These are phyloP conservation scores for Pharnaceum exiguum DNA, from an alignment of 148 eudicot genomes.

Conservation along the genomic window DNA sequence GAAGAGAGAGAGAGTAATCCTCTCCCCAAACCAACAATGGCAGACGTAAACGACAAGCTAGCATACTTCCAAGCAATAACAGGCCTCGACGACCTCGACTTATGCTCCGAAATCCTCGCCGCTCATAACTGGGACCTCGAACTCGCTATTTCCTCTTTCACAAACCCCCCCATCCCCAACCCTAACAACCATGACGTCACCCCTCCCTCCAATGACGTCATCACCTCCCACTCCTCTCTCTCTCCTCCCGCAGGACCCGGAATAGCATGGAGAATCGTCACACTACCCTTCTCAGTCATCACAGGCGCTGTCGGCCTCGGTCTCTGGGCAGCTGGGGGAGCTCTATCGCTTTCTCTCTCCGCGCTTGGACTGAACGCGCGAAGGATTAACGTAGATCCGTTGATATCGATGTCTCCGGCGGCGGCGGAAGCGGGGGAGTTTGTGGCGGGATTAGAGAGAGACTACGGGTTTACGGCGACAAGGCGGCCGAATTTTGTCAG, in stretches of 20 bases:
- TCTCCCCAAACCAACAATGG: slow-evolving; percentile 46
- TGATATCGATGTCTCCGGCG: slow-evolving; percentile 41
- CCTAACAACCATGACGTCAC: slow-evolving; percentile 3
- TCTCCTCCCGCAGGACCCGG: slow-evolving; percentile 25
- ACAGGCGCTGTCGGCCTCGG: slow-evolving; percentile 80
- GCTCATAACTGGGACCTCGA: slow-evolving; percentile 97
- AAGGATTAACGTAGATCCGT: slow-evolving; percentile 27
- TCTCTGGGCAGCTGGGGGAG: slow-evolving; percentile 82
- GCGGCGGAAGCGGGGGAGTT: slow-evolving; percentile 59
- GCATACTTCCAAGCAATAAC: slow-evolving; percentile 88
- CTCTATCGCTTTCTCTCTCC: slow-evolving; percentile 57
- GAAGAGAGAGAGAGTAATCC: neutral
- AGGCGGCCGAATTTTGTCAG: slow-evolving; percentile 58
- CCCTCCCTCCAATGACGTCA: slow-evolving; percentile 9
- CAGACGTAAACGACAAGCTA: slow-evolving; percentile 60
- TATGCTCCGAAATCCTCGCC: slow-evolving; percentile 82
- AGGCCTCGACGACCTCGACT: slow-evolving; percentile 73
- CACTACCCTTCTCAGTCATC: slow-evolving; percentile 66
- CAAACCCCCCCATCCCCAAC: slow-evolving; percentile 21
- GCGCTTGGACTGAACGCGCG: slow-evolving; percentile 43
- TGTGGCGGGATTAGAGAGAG: slow-evolving; percentile 57
- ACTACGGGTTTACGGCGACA: slow-evolving; percentile 22
- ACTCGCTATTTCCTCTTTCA: slow-evolving; percentile 68
- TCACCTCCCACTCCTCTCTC: slow-evolving; percentile 21
- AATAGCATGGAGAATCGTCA: slow-evolving; percentile 73